phyloP scores from a whole-genome alignment of 2,329 filamentous ascomycete genomes.

The Paecilomyces sp. region DNA sequence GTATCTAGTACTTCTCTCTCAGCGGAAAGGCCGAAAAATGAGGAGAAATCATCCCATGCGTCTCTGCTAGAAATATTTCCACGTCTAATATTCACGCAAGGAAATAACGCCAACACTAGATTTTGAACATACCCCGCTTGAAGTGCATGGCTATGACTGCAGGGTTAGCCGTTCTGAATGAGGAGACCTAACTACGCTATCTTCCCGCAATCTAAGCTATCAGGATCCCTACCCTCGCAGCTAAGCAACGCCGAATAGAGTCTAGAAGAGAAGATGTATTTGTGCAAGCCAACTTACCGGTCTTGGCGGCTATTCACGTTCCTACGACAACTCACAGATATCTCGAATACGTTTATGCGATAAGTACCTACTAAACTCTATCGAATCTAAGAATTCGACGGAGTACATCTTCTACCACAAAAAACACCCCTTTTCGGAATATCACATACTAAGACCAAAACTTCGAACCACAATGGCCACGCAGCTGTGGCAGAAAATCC shows the following conservation, averaged over 20 bases:
- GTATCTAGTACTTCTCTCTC: background rate
- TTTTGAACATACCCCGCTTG: background rate
- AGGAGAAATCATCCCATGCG: background rate
- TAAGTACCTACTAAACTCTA: too few species aligned
- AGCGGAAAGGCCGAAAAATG: background rate
- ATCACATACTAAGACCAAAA: background rate
- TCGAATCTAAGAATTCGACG: too few species aligned
- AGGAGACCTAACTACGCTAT: background rate
- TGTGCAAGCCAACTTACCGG: background rate
- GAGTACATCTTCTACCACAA: background rate
- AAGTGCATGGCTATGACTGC: background rate
- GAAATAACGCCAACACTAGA: background rate
- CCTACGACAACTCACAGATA: background rate
- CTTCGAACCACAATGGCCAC: background rate
- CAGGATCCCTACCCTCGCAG: background rate
- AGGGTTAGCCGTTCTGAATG: background rate
- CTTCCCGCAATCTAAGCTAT: background rate
- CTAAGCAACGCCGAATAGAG: background rate
- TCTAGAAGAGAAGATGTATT: background rate
- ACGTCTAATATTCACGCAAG: background rate
- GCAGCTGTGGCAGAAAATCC: conserved; percentile 3
- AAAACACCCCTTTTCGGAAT: background rate
- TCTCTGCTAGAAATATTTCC: background rate
- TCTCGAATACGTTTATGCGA: background rate
- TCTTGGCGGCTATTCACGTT: background rate